Evolutionary conservation across 1,284 basidiomycete genomes (phyloP).

Genomic region (Apiotrichum domesticum): DNA sequence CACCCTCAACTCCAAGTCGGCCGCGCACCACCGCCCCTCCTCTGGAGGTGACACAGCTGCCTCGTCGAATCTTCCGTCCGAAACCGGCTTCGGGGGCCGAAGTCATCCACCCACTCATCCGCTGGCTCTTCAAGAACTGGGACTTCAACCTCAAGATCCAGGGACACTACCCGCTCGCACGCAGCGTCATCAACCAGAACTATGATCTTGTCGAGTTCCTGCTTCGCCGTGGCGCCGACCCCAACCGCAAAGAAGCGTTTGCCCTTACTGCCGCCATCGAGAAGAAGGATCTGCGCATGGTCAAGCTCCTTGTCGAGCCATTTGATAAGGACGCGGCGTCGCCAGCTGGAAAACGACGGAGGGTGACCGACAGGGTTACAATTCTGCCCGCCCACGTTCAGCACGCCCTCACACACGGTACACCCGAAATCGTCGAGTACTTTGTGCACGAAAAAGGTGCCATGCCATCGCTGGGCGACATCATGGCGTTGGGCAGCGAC

Average conservation of each 20-base stretch:
- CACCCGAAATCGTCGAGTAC: slow-evolving; percentile 63
- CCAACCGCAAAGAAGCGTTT: slow-evolving; percentile 32
- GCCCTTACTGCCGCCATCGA: slow-evolving; percentile 61
- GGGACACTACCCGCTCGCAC: slow-evolving; percentile 66
- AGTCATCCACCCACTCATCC: slow-evolving; percentile 41
- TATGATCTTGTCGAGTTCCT: slow-evolving; percentile 62
- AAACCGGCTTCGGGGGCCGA: background rate
- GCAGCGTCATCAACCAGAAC: slow-evolving; percentile 62
- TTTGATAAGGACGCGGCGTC: background rate
- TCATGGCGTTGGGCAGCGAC: slow-evolving; percentile 12
- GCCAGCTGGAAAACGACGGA: slow-evolving; percentile 25
- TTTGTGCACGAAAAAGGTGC: slow-evolving; percentile 60
- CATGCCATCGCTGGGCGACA: slow-evolving; percentile 10
- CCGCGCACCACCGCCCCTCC: background rate
- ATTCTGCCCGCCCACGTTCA: slow-evolving; percentile 30
- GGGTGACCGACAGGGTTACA: slow-evolving; percentile 21
- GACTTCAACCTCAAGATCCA: slow-evolving; percentile 50
- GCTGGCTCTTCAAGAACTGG: slow-evolving; percentile 36
- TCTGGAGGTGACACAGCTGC: slow-evolving; percentile 24
- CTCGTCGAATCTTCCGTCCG: slow-evolving; percentile 39
- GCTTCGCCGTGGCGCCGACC: slow-evolving; percentile 65
- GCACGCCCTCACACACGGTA: slow-evolving; percentile 47
- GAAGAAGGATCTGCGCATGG: slow-evolving; percentile 59
- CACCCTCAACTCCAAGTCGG: background rate
- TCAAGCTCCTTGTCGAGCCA: slow-evolving; percentile 67